Evolutionary conservation across 2,329 filamentous ascomycete species (phyloP), one percentile per base, ranked within the genome.

Genomic region (Thielaviopsis populi): DNA sequence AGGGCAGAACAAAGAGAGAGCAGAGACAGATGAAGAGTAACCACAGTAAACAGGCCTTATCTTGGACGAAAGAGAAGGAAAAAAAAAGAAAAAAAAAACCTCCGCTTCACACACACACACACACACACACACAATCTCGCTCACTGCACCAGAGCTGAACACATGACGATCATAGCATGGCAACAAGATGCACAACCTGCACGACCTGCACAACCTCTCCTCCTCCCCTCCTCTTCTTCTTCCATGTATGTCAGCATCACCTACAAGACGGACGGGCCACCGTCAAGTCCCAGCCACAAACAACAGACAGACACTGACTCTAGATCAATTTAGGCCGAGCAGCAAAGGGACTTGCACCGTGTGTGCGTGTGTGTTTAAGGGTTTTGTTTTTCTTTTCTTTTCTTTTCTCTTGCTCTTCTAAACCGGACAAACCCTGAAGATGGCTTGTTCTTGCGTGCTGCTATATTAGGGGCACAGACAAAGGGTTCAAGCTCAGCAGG

Each of bases 401-500:
- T 19, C 6, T n/a, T 46, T 46, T 46, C 43, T n/a, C 22, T 46
- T 46, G 43, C 22, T 17, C n/a, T 2, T 46, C 43, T 46, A 46
- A 46, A 17, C 43, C 43, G 42, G n/a, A 19, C 42, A 46, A 46
- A 46, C 42, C 42, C 42, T 46, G 42, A 15, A 15, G 42, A 46
- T 19, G 13, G n/a, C 42, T 19, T n/a, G n/a, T n/a, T n/a, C 19
- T 19, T 53, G 48, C 19, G 8, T 53, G 53, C 15, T 56, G 53
- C 53, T 56, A 56, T 56, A 56, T 56, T 56, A n/a, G 53, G 53
- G 27, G 53, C 53, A 56, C 53, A 56, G 53, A 56, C 53, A 56
- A 37, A 56, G 53, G 53, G 53, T 37, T 56, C 24, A 37, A 56
- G 53, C 53, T 56, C 27, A 56, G 53, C 15, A 56, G 53, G 53